A percentile compares a stretch with the other conserved stretches of the same genome.
These are phyloP conservation scores for Trametes meyenii DNA, from an alignment of 768 basidiomycete species.

Conservation along the genomic window DNA sequence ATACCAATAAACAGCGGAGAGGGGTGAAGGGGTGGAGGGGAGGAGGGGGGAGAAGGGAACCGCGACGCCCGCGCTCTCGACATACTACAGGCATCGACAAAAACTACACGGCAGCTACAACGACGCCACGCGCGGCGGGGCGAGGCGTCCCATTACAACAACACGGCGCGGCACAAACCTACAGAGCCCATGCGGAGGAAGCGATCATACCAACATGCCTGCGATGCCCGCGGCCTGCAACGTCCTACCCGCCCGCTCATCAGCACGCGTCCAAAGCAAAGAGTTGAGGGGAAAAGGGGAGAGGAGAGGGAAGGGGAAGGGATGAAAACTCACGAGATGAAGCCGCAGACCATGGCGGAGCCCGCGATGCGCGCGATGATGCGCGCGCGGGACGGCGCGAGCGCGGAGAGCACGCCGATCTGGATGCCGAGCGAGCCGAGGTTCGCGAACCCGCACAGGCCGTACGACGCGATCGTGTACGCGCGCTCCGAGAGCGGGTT, in stretches of 20 bases:
- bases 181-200: no score
- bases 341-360: constrained; percentile 74
- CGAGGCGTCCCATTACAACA: not conserved
- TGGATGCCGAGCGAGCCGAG: constrained; percentile 86
- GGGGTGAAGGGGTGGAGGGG: no score
- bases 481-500: constrained; percentile 70
- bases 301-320: not conserved
- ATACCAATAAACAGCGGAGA: no score
- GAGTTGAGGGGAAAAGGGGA: not conserved
- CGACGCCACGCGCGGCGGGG: not conserved
- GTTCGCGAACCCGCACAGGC: constrained; percentile 91
- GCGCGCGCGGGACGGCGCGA: constrained; percentile 70
- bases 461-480: constrained; percentile 83
- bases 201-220: constrained; percentile 34
- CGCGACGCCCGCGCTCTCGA: no score
- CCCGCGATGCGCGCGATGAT: constrained; percentile 69
- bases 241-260: constrained; percentile 20
- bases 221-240: constrained; percentile 37
- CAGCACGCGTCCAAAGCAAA: not conserved
- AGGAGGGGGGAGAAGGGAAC: no score
- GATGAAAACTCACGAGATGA: constrained; percentile 48
- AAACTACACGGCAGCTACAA: no score
- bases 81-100: no score
- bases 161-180: not conserved
- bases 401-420: constrained; percentile 70